Evolutionary conservation across 164 flowering plant species (phyloP).

Genomic region (Piper longum): DNA sequence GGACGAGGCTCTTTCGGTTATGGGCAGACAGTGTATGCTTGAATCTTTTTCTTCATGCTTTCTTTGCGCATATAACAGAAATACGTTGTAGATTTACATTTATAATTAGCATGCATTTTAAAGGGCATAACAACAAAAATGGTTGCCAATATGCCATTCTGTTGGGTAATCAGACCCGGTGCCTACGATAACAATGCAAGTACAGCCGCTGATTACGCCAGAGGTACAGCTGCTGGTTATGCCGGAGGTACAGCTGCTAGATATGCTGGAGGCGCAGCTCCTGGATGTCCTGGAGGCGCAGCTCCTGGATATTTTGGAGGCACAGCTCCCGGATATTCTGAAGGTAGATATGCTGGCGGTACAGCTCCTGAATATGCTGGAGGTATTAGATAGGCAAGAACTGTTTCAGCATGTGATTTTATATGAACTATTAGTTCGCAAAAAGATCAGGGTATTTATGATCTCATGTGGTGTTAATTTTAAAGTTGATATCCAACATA

Average conservation of each 20-base stretch:
- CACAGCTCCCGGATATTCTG: too few relatives aligned
- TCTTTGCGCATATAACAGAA: background rate
- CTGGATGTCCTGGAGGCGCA: too few relatives aligned
- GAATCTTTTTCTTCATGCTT: background rate
- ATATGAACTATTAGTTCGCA: too few relatives aligned
- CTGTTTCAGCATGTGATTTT: too few relatives aligned
- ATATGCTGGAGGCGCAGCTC: constrained; percentile 17
- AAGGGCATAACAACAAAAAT: too few relatives aligned
- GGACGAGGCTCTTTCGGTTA: constrained; percentile 14
- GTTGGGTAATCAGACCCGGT: constrained; percentile 3
- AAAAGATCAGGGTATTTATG: too few relatives aligned
- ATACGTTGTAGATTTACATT: background rate
- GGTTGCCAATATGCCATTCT: background rate
- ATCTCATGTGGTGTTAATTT: too few relatives aligned
- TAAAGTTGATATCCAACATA: background rate
- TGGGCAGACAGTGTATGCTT: constrained; percentile 17
- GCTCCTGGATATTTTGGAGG: background rate
- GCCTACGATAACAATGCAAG: constrained; percentile 17
- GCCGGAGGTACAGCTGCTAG: constrained; percentile 18
- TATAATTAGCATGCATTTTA: too few relatives aligned
- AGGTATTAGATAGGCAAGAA: too few relatives aligned
- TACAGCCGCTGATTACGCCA: background rate
- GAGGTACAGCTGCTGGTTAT: constrained; percentile 6
- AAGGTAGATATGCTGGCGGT: too few relatives aligned
- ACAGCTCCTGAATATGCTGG: too few relatives aligned